A percentile compares a stretch with the other conserved stretches of the same genome.
phyloP scores from a whole-genome alignment of 768 basidiomycete species.

The Calocera viscosa region DNA sequence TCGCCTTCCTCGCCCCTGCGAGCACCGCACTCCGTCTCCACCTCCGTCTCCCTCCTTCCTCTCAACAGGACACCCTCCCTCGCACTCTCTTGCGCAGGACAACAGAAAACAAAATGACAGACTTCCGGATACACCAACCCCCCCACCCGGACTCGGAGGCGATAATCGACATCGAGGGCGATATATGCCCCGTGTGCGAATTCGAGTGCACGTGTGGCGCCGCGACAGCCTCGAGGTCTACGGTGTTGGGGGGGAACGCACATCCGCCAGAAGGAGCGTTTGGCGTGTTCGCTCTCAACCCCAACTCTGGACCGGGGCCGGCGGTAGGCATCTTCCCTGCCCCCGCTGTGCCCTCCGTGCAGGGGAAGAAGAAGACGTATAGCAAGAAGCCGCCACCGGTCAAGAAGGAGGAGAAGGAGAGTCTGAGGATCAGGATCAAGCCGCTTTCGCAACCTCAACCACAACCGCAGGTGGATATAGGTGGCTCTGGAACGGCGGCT shows the following conservation, averaged over 20 bases:
- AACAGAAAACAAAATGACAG: neutral
- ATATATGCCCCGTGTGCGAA: conserved; percentile 5
- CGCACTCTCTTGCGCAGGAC: too few species aligned
- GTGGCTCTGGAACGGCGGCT: neutral
- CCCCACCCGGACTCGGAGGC: neutral
- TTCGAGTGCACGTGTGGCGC: neutral
- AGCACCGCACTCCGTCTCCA: neutral
- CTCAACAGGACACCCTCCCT: too few species aligned
- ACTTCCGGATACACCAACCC: neutral
- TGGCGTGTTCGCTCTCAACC: conserved; percentile 1
- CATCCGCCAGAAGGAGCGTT: neutral
- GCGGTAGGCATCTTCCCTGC: neutral
- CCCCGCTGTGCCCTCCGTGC: neutral
- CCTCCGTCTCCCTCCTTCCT: neutral
- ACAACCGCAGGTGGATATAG: too few species aligned
- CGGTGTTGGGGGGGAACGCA: too few species aligned
- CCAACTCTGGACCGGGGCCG: too few species aligned
- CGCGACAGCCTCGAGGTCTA: neutral
- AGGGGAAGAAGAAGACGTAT: neutral
- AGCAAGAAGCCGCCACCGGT: neutral
- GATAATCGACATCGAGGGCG: conserved; percentile 5
- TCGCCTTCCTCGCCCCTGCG: neutral
- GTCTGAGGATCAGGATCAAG: neutral
- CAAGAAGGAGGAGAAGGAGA: neutral
- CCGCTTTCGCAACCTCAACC: neutral